Evolutionary conservation across 2,329 filamentous ascomycete genomes (phyloP).

Genomic region (Sclerotinia nivalis): DNA sequence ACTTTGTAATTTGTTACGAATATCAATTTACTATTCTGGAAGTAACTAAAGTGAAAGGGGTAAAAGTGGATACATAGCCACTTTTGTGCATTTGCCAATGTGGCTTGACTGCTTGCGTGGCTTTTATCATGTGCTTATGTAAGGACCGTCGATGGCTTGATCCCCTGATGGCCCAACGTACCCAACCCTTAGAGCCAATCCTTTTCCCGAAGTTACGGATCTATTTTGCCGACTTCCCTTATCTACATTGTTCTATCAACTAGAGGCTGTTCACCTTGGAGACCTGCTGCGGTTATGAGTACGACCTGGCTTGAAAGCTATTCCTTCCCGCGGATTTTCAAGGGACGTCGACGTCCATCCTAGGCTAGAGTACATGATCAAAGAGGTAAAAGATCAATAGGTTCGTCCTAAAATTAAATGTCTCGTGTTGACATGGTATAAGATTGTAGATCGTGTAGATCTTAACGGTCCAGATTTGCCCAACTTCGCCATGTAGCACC

Average conservation of each 20-base stretch:
- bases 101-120: not conserved
- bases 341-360: not conserved
- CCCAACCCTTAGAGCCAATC: too few species aligned
- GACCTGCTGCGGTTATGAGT: too few species aligned
- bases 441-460: not conserved
- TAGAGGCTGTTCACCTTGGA: too few species aligned
- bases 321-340: too few species aligned
- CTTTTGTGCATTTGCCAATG: not conserved
- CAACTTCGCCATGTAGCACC: not conserved
- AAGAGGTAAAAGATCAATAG: not conserved
- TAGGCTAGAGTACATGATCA: not conserved
- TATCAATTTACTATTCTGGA: constrained; percentile 2
- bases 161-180: too few species aligned
- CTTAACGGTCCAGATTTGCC: not conserved
- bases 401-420: not conserved
- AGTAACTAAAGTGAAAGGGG: constrained; percentile 3
- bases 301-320: too few species aligned
- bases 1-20: not conserved
- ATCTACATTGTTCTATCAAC: too few species aligned
- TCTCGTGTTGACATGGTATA: not conserved
- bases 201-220: too few species aligned
- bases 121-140: not conserved
- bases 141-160: not conserved
- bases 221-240: too few species aligned
- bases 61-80: constrained; percentile 5